A percentile compares a stretch with the other conserved stretches of the same genome.
Evolutionary conservation across 169 alveolate genomes (phyloP).

Genomic region (Babesia gibsoni): DNA sequence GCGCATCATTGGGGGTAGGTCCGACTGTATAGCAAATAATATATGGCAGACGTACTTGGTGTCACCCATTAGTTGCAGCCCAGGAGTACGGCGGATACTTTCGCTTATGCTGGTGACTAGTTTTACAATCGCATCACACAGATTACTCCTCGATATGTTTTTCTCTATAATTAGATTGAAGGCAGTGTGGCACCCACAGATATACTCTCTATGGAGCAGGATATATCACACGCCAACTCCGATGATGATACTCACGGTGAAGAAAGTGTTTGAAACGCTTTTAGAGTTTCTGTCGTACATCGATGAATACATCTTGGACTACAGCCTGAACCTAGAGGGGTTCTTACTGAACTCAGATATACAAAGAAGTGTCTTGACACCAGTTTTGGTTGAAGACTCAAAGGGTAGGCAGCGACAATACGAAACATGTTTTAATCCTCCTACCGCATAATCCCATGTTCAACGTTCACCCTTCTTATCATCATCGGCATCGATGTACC

Average conservation of each 20-base stretch:
- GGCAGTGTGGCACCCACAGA: slow-evolving; percentile 46
- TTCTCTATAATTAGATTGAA: slow-evolving; percentile 17
- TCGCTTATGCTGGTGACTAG: slow-evolving; percentile 15
- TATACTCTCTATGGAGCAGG: slow-evolving; percentile 56
- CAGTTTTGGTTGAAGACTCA: slow-evolving; percentile 27
- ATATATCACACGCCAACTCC: slow-evolving; percentile 55
- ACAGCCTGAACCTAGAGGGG: slow-evolving; percentile 30
- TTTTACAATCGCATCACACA: slow-evolving; percentile 7
- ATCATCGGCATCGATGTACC: slow-evolving; percentile 52
- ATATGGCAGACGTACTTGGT: slow-evolving; percentile 38
- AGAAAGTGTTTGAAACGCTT: slow-evolving; percentile 5
- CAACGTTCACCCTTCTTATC: not conserved
- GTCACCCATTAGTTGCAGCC: not conserved
- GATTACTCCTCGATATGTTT: slow-evolving; percentile 32
- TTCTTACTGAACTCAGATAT: slow-evolving; percentile 42
- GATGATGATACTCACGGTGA: slow-evolving; percentile 30
- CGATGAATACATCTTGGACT: slow-evolving; percentile 24
- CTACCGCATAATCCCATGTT: not conserved
- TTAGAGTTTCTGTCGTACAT: slow-evolving; percentile 1
- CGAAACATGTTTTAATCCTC: slow-evolving; percentile 11
- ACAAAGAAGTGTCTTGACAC: not conserved
- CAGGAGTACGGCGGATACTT: not conserved
- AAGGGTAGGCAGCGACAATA: slow-evolving; percentile 18
- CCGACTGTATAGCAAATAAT: not conserved
- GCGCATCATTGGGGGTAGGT: slow-evolving; percentile 55